phyloP scores from a whole-genome alignment of 78 protist genomes.

The Dictyostelium intermedium region DNA sequence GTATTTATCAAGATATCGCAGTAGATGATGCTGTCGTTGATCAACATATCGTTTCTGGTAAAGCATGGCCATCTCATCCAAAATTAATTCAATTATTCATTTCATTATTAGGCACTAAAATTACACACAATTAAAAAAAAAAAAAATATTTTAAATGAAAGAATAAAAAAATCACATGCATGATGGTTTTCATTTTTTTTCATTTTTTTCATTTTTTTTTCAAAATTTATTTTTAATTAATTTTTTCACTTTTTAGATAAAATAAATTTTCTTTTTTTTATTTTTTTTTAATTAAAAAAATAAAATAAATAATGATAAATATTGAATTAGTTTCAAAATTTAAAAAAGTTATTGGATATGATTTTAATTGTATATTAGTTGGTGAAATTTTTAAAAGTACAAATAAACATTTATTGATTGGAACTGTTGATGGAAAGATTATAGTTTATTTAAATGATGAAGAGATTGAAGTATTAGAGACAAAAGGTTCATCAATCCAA shows the following conservation, averaged over 20 bases:
- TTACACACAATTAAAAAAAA: background rate
- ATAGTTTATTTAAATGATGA: slow-evolving; percentile 27
- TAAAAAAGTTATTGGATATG: slow-evolving; percentile 43
- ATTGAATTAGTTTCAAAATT: background rate
- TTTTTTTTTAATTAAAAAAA: background rate
- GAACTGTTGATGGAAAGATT: slow-evolving; percentile 53
- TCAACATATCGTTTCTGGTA: slow-evolving; percentile 19
- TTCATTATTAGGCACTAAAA: slow-evolving; percentile 45
- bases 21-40: slow-evolving; percentile 28
- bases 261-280: background rate
- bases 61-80: slow-evolving; percentile 82
- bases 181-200: too few relatives aligned
- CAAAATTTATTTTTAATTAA: too few relatives aligned
- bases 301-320: background rate
- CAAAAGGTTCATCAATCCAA: slow-evolving; percentile 51
- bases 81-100: slow-evolving; percentile 17
- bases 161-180: too few relatives aligned
- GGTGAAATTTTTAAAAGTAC: slow-evolving; percentile 57
- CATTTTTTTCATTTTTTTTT: background rate
- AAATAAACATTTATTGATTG: slow-evolving; percentile 53
- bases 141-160: too few relatives aligned
- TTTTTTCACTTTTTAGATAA: too few relatives aligned
- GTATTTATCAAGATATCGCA: background rate
- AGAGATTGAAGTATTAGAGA: slow-evolving; percentile 50
- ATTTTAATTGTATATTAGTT: slow-evolving; percentile 57